phyloP scores from a whole-genome alignment of 2,329 filamentous ascomycete species.

The Ilyonectria robusta region DNA sequence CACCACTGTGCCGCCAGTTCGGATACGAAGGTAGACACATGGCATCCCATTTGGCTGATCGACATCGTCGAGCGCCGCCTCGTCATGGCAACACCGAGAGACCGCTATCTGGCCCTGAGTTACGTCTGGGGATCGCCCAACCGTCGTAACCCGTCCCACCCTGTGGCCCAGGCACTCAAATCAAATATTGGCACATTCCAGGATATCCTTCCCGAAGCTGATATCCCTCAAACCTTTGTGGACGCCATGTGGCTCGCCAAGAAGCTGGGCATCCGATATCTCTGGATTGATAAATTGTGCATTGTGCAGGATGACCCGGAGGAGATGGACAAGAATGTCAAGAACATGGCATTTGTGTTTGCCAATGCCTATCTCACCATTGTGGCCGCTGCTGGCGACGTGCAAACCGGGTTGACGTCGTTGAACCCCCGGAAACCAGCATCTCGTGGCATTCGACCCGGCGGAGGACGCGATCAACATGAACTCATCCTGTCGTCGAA shows the following conservation, averaged over 20 bases:
- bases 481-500: conserved; percentile 56
- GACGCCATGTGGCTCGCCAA: conserved; percentile 61
- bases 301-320: conserved; percentile 61
- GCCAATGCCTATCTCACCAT: conserved; percentile 62
- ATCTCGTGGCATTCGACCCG: conserved; percentile 44
- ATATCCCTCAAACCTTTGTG: conserved; percentile 58
- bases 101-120: conserved; percentile 62
- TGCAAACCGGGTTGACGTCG: conserved; percentile 54
- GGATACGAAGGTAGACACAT: conserved; percentile 49
- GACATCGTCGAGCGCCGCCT: conserved; percentile 57
- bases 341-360: conserved; percentile 62
- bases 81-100: conserved; percentile 55
- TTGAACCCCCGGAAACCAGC: conserved; percentile 53
- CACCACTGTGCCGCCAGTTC: conserved; percentile 55
- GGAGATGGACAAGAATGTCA: conserved; percentile 57
- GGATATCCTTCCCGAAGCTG: conserved; percentile 53
- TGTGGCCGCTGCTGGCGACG: conserved; percentile 58
- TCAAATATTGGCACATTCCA: conserved; percentile 56
- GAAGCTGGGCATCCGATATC: conserved; percentile 59
- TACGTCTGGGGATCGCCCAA: conserved; percentile 58
- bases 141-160: conserved; percentile 47
- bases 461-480: conserved; percentile 50
- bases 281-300: conserved; percentile 64
- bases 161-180: conserved; percentile 51
- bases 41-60: conserved; percentile 59